These are phyloP conservation scores for Withania somnifera DNA, from an alignment of 305 asterid genomes.

Conservation along the genomic window DNA sequence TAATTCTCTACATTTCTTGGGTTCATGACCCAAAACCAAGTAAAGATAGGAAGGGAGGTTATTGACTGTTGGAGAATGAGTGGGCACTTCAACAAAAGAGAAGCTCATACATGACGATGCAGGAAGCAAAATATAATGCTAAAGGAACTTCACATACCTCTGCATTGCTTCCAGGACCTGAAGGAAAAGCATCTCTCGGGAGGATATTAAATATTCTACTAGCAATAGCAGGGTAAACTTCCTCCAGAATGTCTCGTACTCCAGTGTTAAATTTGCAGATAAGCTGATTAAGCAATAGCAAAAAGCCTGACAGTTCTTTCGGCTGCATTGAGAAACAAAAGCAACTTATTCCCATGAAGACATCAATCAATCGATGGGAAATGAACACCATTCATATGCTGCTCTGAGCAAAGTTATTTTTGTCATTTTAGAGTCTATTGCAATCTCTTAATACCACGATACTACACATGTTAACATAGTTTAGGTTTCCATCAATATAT, in stretches of 20 bases:
- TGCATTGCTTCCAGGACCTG: slow-evolving; percentile 70
- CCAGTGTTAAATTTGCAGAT: slow-evolving; percentile 75
- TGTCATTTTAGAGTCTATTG: not conserved
- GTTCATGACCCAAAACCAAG: not conserved
- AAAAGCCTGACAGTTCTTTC: slow-evolving; percentile 70
- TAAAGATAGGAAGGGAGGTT: not conserved
- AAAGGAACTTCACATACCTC: slow-evolving; percentile 49
- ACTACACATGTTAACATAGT: not conserved
- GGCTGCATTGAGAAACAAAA: slow-evolving; percentile 44
- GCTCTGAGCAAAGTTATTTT: not conserved
- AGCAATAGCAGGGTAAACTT: slow-evolving; percentile 71
- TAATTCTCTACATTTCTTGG: not conserved
- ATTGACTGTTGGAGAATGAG: not conserved
- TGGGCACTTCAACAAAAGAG: not conserved
- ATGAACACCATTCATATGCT: not conserved
- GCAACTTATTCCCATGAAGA: not conserved
- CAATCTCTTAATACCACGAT: not conserved
- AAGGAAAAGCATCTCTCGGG: slow-evolving; percentile 54
- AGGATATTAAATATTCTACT: slow-evolving; percentile 55
- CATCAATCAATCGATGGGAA: not conserved
- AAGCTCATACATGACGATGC: not conserved
- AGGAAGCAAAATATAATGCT: not conserved
- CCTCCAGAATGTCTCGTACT: slow-evolving; percentile 63
- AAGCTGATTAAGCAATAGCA: slow-evolving; percentile 79
- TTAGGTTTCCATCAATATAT: not conserved